Base-by-base conservation (phyloP, 495 filamentous ascomycete genomes). In the Cercophora scortea region DNA sequence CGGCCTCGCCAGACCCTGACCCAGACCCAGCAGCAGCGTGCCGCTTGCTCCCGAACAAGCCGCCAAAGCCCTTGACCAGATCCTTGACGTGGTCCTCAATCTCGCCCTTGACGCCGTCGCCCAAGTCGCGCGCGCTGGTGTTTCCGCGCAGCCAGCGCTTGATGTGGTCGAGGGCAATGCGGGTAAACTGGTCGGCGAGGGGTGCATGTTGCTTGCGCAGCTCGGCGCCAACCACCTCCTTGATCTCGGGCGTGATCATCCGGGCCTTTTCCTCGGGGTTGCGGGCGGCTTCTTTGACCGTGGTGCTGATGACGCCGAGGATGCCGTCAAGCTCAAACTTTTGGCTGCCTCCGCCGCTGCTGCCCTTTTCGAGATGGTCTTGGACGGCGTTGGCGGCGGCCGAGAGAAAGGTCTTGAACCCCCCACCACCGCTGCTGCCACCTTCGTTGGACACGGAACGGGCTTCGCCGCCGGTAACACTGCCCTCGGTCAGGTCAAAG, bases 21-120 rank as follows among this genome's bases (percentile, higher is more conserved):
- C 25, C 25, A 25, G 25, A 25, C 11, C 51, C 59, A 13, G 57
- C 56, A 41, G 47, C 42, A 13, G 47, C 16, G 33, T 55, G 49
- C 41, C 55, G 55, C 59, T 63, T 66, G 51, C 47, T 53, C 8
- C 61, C 59, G 34, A 68, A 68, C 34, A 68, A 50, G 9, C 56
- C 59, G 13, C 65, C 65, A 8, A 68, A 45, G 0, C 65, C 63
- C 59, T 68, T 68, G 34, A 66, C 65, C 3, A 68, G 48, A 43
- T 61, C 63, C 58, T 68, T 68, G 45, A 68, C 65, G 15, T 68
- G 65, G 42, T 66, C 65, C 35, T 68, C 63, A 25, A 68, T 59
- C 49, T 68, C 65, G 15, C 61, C 65, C 45, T 60, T 66, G 50
- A 59, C 59, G 16, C 65, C 65, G 15, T 68, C 65, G 25, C 65